These are phyloP conservation scores for Glarea lozoyensis DNA, from an alignment of 495 filamentous ascomycete genomes.

Conservation along the genomic window DNA sequence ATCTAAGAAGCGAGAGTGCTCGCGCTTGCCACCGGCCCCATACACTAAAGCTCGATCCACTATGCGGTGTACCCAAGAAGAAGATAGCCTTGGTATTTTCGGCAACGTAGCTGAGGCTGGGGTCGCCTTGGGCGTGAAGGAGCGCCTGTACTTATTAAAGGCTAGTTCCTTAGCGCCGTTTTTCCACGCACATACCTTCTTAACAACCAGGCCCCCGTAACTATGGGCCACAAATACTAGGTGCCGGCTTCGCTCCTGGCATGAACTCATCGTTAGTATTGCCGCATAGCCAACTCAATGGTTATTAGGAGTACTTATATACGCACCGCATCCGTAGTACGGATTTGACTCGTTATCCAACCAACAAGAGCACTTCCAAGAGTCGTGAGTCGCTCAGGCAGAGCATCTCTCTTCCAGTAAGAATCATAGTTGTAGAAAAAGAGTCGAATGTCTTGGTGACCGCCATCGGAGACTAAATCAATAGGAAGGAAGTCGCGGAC, in stretches of 20 bases:
- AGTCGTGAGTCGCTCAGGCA: background rate
- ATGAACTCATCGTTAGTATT: too few species aligned
- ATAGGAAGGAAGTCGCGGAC: background rate
- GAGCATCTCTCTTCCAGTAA: background rate
- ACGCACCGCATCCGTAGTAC: background rate
- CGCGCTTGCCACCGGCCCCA: too few species aligned
- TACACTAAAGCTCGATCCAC: too few species aligned
- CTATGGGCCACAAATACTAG: conserved; percentile 1
- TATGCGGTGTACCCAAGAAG: too few species aligned
- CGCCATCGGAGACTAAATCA: background rate
- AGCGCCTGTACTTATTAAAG: too few species aligned
- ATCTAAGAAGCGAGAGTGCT: too few species aligned
- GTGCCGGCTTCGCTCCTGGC: too few species aligned
- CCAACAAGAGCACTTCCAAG: background rate
- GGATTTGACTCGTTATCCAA: background rate
- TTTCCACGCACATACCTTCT: conserved; percentile 14
- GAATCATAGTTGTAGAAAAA: background rate
- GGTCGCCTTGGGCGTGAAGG: too few species aligned
- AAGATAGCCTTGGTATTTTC: too few species aligned
- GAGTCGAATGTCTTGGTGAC: background rate
- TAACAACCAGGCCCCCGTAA: conserved; percentile 1
- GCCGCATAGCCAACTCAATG: too few species aligned
- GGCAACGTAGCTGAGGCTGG: too few species aligned
- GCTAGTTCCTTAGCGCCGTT: too few species aligned
- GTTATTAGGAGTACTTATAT: background rate